Evolutionary conservation across 345 rosid genomes (phyloP), one percentile per base, ranked within the genome.

Genomic region (Pelargonium nanum): DNA sequence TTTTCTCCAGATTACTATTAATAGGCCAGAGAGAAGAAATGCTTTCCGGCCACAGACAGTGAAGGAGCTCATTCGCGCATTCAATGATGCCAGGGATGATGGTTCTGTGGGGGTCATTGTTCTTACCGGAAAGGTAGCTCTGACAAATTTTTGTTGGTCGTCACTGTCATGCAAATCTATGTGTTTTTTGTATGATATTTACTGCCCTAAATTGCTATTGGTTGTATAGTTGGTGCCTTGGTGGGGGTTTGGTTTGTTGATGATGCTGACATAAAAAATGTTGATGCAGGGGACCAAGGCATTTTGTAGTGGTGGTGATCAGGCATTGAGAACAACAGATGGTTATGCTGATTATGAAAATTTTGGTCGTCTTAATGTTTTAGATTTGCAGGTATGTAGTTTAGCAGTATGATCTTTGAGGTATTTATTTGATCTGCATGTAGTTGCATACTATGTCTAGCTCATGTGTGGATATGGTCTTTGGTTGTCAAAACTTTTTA

Each of bases 231-330:
- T 24, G 15, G 24, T 25, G 20, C 23, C 25, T 56, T 21, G 23
- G 12, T 3, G 17, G 13, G 17, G 25, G 10, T 10, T 61, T 55
- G 24, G 16, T 2, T 20, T 69, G 58, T 54, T 67, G 24, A 28
- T 56, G 57, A 19, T 65, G 17, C 17, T 58, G 53, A 56, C 52
- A 52, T 28, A 2, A 28, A 15, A 65, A 45, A 58, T 64, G 25
- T 26, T 69, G 59, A 16, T 70, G 48, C 55, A 92, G 98, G 97
- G 98, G 71, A 89, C 86, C 20, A 68, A 83, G 59, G 99, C 99
- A 52, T 89, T 89, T 75, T 87, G 97, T 55, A 87, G 97, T 57
- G 91, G 99, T 16, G 97, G 99, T 24, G 97, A 93, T 65, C 99
- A 87, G 70, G 77, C 87, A 1, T 48, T 93, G 79, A 78, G 90